phyloP scores from a whole-genome alignment of 495 filamentous ascomycete species.

The Xylaria curta region DNA sequence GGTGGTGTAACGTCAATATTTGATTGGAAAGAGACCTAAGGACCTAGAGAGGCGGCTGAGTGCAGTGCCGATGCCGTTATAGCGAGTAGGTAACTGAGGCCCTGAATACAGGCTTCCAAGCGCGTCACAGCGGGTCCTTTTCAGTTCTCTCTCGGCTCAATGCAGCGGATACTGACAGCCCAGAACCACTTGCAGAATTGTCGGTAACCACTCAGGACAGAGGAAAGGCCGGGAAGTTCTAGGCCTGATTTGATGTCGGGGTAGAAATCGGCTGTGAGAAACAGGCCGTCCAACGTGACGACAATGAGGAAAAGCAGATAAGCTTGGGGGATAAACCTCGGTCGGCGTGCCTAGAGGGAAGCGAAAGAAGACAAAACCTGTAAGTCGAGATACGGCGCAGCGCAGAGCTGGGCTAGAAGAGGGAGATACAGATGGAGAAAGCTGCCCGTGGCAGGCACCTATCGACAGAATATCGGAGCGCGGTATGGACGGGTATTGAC shows the following conservation, averaged over 20 bases:
- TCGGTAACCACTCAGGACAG: conserved; percentile 29
- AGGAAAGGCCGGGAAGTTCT: conserved; percentile 6
- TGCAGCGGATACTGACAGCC: conserved; percentile 36
- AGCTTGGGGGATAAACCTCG: neutral
- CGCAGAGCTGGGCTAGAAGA: neutral
- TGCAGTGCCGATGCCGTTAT: conserved; percentile 6
- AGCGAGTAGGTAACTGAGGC: conserved; percentile 18
- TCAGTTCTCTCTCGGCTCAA: conserved; percentile 34
- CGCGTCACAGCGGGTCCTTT: conserved; percentile 34
- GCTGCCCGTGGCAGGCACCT: neutral
- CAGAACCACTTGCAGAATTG: conserved; percentile 22
- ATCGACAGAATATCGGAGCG: conserved; percentile 8
- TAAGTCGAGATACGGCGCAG: neutral
- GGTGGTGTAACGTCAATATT: conserved; percentile 35
- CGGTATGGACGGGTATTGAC: conserved; percentile 20
- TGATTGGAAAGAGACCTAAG: conserved; percentile 27
- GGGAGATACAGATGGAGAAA: neutral
- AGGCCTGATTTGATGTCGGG: conserved; percentile 26
- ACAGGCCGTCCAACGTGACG: neutral
- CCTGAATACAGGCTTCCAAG: conserved; percentile 17
- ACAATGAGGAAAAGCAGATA: neutral
- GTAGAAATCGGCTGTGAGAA: conserved; percentile 15
- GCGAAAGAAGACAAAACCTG: conserved; percentile 14
- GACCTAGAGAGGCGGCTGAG: conserved; percentile 26
- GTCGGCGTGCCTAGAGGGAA: neutral